Conservation (phyloP, 805 yeast species). For the Cyberlindnera euphorbiiphila region DNA sequence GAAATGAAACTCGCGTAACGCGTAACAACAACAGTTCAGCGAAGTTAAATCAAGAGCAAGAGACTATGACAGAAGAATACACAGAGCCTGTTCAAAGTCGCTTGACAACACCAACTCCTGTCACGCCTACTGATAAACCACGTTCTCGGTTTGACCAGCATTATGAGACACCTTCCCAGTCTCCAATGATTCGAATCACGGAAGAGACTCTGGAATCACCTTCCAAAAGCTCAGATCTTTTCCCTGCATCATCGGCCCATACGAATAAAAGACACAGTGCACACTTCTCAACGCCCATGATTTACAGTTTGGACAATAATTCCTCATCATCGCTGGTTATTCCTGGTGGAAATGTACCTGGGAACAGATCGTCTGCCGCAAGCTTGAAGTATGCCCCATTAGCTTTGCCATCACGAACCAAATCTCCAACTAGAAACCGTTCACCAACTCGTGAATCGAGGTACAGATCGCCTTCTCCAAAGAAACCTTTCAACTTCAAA, state of each 20-base stretch:
- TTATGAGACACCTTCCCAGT: constrained; percentile 20
- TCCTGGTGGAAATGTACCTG: constrained; percentile 29
- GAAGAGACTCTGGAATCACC: constrained; percentile 18
- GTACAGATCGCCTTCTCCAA: constrained; percentile 26
- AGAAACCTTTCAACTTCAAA: constrained; percentile 61
- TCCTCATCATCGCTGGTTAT: constrained; percentile 23
- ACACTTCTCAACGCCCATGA: constrained; percentile 14
- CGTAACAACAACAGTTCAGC: no score
- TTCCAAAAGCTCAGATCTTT: constrained; percentile 17
- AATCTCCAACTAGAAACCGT: constrained; percentile 28
- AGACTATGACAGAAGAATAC: no score
- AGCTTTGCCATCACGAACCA: constrained; percentile 24
- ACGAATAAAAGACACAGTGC: constrained; percentile 19
- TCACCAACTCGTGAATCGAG: constrained; percentile 30
- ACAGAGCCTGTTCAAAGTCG: no score
- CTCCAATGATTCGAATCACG: constrained; percentile 29
- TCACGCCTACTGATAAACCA: constrained; percentile 22
- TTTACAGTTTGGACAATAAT: constrained; percentile 17
- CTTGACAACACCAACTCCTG: constrained; percentile 7
- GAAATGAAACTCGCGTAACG: no score
- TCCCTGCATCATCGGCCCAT: constrained; percentile 19
- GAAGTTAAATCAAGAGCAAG: no score
- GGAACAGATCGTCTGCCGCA: constrained; percentile 25
- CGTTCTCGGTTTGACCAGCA: constrained; percentile 23
- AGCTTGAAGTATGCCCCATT: constrained; percentile 28